These are phyloP conservation scores for Solanum hybrid DNA, from an alignment of 305 asterid species.

Conservation along the genomic window DNA sequence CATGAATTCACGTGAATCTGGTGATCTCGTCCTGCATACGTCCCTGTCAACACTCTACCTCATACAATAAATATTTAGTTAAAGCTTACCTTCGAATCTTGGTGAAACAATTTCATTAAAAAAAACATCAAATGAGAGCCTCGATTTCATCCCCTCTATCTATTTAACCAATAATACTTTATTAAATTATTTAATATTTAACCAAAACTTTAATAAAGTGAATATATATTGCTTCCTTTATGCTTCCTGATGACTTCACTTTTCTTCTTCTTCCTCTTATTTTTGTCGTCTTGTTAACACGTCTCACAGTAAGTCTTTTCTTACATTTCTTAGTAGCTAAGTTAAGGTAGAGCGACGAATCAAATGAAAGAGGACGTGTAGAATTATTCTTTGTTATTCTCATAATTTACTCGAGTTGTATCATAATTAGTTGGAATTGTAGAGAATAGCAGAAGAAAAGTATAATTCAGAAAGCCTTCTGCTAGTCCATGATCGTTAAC, in stretches of 20 bases:
- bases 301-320: neutral
- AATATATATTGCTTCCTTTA: neutral
- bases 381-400: neutral
- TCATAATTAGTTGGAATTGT: neutral
- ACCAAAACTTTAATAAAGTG: neutral
- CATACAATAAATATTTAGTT: neutral
- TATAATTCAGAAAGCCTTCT: no score
- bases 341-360: neutral
- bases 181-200: neutral
- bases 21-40: no score
- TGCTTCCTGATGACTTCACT: neutral
- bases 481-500: no score
- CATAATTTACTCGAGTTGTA: neutral
- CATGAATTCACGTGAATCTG: no score
- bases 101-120: neutral
- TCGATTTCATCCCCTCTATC: rapidly evolving
- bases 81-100: neutral
- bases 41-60: neutral
- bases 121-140: neutral
- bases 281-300: neutral
- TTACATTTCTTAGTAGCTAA: neutral
- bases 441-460: no score
- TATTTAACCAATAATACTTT: neutral
- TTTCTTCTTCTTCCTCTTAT: neutral
- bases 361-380: neutral